Percentiles rank a stretch among this genome's conserved stretches.
Conservation (phyloP, 2,329 filamentous ascomycete species). For the Davidsoniella australis region DNA sequence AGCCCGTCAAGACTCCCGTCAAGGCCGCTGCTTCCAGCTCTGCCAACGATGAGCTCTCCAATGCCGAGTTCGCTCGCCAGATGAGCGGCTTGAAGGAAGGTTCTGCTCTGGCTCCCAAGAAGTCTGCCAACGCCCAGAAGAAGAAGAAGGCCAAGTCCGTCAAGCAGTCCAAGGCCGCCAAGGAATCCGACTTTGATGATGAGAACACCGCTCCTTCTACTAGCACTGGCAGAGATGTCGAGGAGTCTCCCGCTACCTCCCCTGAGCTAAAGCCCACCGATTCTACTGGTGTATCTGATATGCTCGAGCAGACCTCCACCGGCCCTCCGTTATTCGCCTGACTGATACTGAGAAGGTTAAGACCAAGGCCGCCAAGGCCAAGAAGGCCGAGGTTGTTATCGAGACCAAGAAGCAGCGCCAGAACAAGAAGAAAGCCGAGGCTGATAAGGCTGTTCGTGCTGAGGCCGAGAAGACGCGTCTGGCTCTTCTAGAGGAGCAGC, state of each 20-base stretch:
- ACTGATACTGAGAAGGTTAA: slow-evolving; percentile 40
- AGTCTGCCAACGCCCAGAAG: slow-evolving; percentile 34
- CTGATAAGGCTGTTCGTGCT: slow-evolving; percentile 55
- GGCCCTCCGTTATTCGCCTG: slow-evolving; percentile 60
- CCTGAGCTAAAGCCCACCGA: slow-evolving; percentile 41
- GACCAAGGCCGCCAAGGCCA: slow-evolving; percentile 43
- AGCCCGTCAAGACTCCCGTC: slow-evolving; percentile 1
- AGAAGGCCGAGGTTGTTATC: slow-evolving; percentile 44
- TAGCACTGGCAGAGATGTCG: slow-evolving; percentile 55
- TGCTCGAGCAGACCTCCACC: slow-evolving; percentile 59
- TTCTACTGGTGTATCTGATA: slow-evolving; percentile 64
- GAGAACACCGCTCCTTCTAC: slow-evolving; percentile 43
- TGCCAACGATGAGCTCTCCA: slow-evolving; percentile 37
- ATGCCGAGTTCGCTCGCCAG: slow-evolving; percentile 61
- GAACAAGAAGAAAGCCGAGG: slow-evolving; percentile 77
- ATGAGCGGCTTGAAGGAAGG: slow-evolving; percentile 56
- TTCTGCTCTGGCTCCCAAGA: slow-evolving; percentile 26
- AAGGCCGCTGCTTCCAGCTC: slow-evolving; percentile 20
- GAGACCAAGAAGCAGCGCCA: slow-evolving; percentile 94
- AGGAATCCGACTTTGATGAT: slow-evolving; percentile 27
- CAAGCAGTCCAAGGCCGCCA: slow-evolving; percentile 48
- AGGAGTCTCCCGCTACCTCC: slow-evolving; percentile 57
- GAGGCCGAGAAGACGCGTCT: slow-evolving; percentile 67
- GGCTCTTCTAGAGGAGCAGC: slow-evolving; percentile 62
- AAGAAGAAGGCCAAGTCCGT: slow-evolving; percentile 48